Percentiles rank a stretch among this genome's conserved stretches.
Evolutionary conservation across 495 filamentous ascomycete genomes (phyloP).

Genomic region (Penicillium roqueforti): DNA sequence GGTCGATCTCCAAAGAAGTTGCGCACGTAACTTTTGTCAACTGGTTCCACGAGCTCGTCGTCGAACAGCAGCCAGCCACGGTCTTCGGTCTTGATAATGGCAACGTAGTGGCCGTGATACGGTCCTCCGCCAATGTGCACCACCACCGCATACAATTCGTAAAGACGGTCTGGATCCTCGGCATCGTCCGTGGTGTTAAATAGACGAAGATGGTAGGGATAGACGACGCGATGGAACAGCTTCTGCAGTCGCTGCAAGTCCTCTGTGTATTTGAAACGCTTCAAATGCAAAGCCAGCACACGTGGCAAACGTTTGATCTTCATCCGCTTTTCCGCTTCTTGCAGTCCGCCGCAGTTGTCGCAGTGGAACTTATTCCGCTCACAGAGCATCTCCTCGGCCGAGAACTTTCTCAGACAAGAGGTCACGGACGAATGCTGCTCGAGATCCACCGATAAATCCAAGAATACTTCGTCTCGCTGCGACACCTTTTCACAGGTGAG

Average conservation of each 20-base stretch:
- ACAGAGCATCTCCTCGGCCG: conserved; percentile 97
- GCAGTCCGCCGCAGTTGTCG: conserved; percentile 91
- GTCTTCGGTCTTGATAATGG: conserved; percentile 96
- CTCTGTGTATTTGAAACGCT: conserved; percentile 97
- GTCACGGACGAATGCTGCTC: conserved; percentile 96
- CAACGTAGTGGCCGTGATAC: conserved; percentile 96
- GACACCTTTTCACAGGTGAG: conserved; percentile 95
- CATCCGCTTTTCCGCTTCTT: conserved; percentile 98
- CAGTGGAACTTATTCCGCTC: conserved; percentile 99
- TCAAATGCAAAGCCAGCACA: conserved; percentile 87
- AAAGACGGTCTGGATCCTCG: conserved; percentile 88
- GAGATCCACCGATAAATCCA: conserved; percentile 93
- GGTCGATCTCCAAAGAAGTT: conserved; percentile 97
- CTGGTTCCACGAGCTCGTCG: conserved; percentile 96
- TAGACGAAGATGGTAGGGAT: conserved; percentile 90
- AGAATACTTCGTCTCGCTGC: conserved; percentile 88
- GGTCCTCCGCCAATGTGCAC: conserved; percentile 98
- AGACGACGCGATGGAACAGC: conserved; percentile 93
- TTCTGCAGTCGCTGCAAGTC: conserved; percentile 91
- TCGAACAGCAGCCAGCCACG: conserved; percentile 95
- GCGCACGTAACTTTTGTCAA: conserved; percentile 92
- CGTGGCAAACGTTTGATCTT: conserved; percentile 94
- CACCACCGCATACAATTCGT: conserved; percentile 97
- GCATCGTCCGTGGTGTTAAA: conserved; percentile 99
- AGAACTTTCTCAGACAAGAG: conserved; percentile 91